Evolutionary conservation across 2,329 filamentous ascomycete genomes (phyloP), one percentile per base, ranked within the genome.

Genomic region (Ceratocystis alfenasii): DNA sequence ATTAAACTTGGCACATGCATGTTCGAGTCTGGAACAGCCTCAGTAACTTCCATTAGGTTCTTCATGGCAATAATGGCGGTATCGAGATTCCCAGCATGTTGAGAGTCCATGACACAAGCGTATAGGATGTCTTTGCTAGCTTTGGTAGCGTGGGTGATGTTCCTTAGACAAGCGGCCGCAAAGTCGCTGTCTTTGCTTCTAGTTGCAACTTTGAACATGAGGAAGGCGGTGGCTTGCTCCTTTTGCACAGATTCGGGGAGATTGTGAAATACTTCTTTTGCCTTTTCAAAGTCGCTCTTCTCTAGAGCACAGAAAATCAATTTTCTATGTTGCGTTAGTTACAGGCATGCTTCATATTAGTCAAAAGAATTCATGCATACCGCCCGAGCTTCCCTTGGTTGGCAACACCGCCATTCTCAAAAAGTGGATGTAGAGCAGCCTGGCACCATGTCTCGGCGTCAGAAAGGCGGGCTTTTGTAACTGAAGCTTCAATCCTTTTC

Each of bases 71-170:
- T 69, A 28, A 77, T 66, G 0, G 86, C 82, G 69, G 87, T 83
- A 0, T 77, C 69, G 63, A 81, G 85, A 68, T 90, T 83, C 0
- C 85, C 83, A 0, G 78, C 77, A 68, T 84, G 78, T 62, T 91
- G 85, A 2, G 90, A 87, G 73, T 95, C 90, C 33, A 90, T 76
- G 25, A 90, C 83, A 70, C 91, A 96, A 0, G 90, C 88, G 69
- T 92, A 90, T 0, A 96, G 78, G 55, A 90, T 82, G 15, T 84
- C 83, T 22, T 79, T 77, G 1, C 69, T 70, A 36, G 71, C 66
- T 44, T 86, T 81, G 25, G 81, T 79, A 0, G 77, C 73, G n/a
- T 78, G 78, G 65, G 79, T 81, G 30, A 96, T 76, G 1, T 75
- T 73, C 30, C 83, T 77, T 1, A 95, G 79, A 71, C 86, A 89